Conservation (phyloP, 306 rosid species). For the Morella rubra region DNA sequence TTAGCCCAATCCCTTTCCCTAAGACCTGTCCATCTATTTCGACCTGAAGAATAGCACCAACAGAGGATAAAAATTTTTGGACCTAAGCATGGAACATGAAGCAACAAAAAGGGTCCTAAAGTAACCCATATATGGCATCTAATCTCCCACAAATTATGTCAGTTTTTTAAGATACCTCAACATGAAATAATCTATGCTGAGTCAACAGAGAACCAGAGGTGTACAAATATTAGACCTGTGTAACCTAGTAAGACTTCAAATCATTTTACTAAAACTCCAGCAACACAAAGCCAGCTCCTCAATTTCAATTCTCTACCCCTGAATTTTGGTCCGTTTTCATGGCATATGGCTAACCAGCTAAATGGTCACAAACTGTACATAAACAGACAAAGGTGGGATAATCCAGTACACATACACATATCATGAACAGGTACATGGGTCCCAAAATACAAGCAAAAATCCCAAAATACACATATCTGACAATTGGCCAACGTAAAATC, state of each 20-base stretch:
- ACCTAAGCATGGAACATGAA: neutral
- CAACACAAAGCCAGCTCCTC: neutral
- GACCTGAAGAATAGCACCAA: conserved; percentile 45
- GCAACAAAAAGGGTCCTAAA: neutral
- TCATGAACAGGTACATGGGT: neutral
- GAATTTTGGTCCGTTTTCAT: conserved; percentile 25
- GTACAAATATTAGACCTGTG: neutral
- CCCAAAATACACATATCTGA: too few relatives aligned
- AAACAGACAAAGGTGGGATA: conserved; percentile 3
- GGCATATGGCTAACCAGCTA: conserved; percentile 5
- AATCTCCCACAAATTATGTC: neutral
- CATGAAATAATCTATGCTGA: neutral
- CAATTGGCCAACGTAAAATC: conserved; percentile 4
- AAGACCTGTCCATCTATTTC: conserved; percentile 81
- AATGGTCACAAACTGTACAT: neutral
- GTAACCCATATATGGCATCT: neutral
- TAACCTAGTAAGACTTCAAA: neutral
- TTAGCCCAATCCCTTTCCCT: conserved; percentile 79
- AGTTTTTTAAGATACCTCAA: neutral
- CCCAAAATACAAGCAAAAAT: neutral
- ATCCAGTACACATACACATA: neutral
- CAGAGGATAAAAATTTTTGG: neutral
- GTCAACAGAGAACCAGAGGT: neutral
- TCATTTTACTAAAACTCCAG: neutral
- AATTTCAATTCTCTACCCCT: neutral